Conservation (phyloP, 345 rosid genomes). For the Heritiera littoralis region DNA sequence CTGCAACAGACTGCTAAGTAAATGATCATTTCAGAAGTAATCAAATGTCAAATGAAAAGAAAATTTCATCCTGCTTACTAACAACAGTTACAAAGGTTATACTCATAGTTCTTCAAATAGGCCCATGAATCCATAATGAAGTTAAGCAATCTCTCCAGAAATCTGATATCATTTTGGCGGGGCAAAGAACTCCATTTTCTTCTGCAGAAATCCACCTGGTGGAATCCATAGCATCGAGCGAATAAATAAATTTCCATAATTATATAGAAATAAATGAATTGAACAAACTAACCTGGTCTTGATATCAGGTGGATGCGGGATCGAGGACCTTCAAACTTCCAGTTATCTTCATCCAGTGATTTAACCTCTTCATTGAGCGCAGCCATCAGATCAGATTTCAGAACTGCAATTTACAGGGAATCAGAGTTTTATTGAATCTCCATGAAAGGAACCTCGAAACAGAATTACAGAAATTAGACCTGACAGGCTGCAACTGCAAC, state of each 20-base stretch:
- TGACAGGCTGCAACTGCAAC: background rate
- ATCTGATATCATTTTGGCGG: constrained; percentile 36
- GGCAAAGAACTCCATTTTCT: constrained; percentile 33
- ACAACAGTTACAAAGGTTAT: background rate
- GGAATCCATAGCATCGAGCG: constrained; percentile 9
- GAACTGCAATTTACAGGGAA: constrained; percentile 42
- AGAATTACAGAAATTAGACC: background rate
- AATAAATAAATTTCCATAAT: background rate
- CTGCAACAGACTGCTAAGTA: background rate
- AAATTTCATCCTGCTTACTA: background rate
- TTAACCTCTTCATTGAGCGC: constrained; percentile 77
- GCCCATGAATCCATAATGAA: background rate
- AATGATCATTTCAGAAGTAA: background rate
- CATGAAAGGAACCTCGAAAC: background rate
- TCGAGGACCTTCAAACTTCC: constrained; percentile 94
- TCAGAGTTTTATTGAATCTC: background rate
- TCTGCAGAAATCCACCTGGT: constrained; percentile 48
- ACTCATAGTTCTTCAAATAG: background rate
- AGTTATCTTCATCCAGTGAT: constrained; percentile 86
- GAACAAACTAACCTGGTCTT: constrained; percentile 56
- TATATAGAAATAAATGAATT: background rate
- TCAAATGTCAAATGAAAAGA: background rate
- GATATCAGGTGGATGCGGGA: constrained; percentile 78
- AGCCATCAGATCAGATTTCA: constrained; percentile 77
- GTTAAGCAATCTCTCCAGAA: background rate